Conservation (phyloP, 805 yeast genomes). For the Grigorovia humatica region DNA sequence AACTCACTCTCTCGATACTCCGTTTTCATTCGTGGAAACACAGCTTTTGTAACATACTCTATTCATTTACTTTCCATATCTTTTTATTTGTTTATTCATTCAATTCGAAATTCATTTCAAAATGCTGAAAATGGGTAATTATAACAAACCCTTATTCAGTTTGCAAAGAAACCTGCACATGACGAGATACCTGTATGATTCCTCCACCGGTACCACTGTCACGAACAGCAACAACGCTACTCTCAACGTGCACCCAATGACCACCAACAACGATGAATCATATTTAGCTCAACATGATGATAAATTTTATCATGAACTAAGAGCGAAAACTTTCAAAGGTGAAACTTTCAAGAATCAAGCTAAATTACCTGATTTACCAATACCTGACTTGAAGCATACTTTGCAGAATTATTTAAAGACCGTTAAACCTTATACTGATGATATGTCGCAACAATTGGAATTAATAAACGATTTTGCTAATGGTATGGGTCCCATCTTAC, state of each 20-base stretch:
- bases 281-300: slow-evolving; percentile 19
- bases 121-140: slow-evolving; percentile 1
- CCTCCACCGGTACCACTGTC: background rate
- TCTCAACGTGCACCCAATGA: slow-evolving; percentile 10
- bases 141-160: background rate
- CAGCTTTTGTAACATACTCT: too few relatives aligned
- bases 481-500: slow-evolving; percentile 60
- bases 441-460: slow-evolving; percentile 32
- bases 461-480: slow-evolving; percentile 60
- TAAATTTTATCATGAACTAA: slow-evolving; percentile 11
- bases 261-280: slow-evolving; percentile 19
- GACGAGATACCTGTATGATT: background rate
- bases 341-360: slow-evolving; percentile 63
- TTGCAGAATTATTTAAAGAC: slow-evolving; percentile 58
- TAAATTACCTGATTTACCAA: slow-evolving; percentile 74
- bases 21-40: too few relatives aligned
- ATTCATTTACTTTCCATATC: background rate
- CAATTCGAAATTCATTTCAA: slow-evolving; percentile 3
- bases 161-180: background rate
- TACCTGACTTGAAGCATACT: slow-evolving; percentile 70
- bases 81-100: background rate
- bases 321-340: slow-evolving; percentile 37
- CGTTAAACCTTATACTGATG: slow-evolving; percentile 47
- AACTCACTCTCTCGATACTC: too few relatives aligned
- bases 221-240: background rate